These are phyloP conservation scores for Schoenoplectus triqueter DNA, from an alignment of 202 grass and related monocot species.

Conservation along the genomic window DNA sequence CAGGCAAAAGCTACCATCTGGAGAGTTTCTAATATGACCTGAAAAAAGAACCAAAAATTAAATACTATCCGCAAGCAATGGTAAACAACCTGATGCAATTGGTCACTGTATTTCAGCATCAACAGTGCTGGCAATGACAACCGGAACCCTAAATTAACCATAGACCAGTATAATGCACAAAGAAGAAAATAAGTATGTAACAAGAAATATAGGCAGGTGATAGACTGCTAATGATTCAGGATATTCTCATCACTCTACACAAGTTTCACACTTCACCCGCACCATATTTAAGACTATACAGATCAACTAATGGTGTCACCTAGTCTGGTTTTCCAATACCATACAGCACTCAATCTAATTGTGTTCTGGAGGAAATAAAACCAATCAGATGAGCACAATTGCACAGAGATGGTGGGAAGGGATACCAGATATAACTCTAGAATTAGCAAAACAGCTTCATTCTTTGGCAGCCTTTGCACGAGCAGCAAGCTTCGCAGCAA, in stretches of 20 bases:
- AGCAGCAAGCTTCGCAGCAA: slow-evolving; percentile 61
- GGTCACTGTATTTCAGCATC: neutral
- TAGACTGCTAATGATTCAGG: neutral
- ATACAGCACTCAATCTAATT: slow-evolving; percentile 25
- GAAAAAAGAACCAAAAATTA: neutral
- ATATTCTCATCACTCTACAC: neutral
- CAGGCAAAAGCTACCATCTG: slow-evolving; percentile 19
- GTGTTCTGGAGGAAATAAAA: neutral
- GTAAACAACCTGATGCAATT: neutral
- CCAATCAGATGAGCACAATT: neutral
- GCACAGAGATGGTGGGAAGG: slow-evolving; percentile 2
- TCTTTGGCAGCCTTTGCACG: slow-evolving; percentile 41
- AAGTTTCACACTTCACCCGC: neutral
- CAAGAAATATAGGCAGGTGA: neutral
- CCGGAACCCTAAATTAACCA: neutral
- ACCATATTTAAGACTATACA: neutral
- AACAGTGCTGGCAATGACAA: neutral
- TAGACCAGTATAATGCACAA: neutral
- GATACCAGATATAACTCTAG: slow-evolving; percentile 16
- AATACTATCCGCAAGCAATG: neutral
- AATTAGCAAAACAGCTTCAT: slow-evolving; percentile 34
- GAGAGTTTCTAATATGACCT: slow-evolving; percentile 4
- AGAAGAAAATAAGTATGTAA: neutral
- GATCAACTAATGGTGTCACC: neutral
- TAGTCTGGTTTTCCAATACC: neutral